Conservation (phyloP, 306 rosid genomes). For the Mimosa pudica region DNA sequence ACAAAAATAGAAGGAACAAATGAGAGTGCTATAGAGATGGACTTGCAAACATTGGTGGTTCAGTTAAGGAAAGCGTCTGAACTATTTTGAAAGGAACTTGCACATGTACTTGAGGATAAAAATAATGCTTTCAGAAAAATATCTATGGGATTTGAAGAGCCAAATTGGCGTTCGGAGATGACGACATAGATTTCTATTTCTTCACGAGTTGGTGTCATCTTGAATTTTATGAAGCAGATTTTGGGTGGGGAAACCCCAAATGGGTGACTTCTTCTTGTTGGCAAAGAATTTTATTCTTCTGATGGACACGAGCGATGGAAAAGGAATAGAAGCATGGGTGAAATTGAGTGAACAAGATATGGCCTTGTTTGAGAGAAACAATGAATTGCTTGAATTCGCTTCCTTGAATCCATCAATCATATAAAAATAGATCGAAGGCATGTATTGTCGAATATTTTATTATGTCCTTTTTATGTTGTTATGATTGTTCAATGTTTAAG, state of each 20-base stretch:
- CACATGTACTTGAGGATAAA: slow-evolving; percentile 5
- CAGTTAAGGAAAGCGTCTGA: not conserved
- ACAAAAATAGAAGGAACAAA: not conserved
- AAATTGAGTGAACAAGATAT: not conserved
- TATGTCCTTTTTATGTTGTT: too few relatives aligned
- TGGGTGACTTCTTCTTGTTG: slow-evolving; percentile 21
- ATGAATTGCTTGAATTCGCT: not conserved
- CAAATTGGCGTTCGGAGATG: not conserved
- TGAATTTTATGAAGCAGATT: slow-evolving; percentile 27
- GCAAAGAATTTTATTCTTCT: slow-evolving; percentile 1
- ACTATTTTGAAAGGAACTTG: slow-evolving; percentile 7
- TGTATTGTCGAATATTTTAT: too few relatives aligned
- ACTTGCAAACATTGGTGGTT: not conserved
- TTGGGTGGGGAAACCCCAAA: slow-evolving; percentile 44
- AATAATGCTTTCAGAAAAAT: not conserved
- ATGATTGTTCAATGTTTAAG: too few relatives aligned
- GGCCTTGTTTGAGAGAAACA: not conserved
- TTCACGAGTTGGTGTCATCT: slow-evolving; percentile 35
- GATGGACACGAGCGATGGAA: slow-evolving; percentile 23
- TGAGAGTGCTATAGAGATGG: not conserved
- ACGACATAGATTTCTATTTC: not conserved
- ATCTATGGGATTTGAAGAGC: not conserved
- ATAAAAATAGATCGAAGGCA: not conserved
- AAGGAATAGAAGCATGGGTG: slow-evolving; percentile 30
- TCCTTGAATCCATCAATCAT: not conserved